These are phyloP conservation scores for Camellia oleifera DNA, from an alignment of 179 eudicot genomes.

Conservation along the genomic window DNA sequence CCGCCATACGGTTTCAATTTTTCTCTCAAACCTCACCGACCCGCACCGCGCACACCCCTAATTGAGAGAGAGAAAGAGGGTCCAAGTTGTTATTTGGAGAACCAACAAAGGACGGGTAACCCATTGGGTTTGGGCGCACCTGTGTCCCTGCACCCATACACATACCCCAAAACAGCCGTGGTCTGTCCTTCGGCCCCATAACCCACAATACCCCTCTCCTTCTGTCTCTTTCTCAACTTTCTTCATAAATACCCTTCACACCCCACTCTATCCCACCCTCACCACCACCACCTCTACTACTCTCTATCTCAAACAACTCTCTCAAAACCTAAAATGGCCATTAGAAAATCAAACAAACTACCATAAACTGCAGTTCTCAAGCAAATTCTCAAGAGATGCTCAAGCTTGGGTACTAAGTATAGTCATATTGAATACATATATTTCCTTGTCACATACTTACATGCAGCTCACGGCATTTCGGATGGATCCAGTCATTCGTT, in stretches of 20 bases:
- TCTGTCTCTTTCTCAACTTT: not conserved
- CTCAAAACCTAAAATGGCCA: slow-evolving; percentile 35
- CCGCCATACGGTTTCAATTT: no score
- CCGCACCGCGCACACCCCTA: no score
- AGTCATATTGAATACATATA: no score
- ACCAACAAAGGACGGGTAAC: slow-evolving; percentile 32
- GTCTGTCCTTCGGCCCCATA: slow-evolving; percentile 32
- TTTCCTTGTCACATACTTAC: no score
- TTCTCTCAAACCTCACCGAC: no score
- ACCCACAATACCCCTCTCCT: slow-evolving; percentile 37
- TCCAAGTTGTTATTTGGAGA: slow-evolving; percentile 36
- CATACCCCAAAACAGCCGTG: slow-evolving; percentile 35
- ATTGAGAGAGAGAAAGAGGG: not conserved
- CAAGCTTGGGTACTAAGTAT: slow-evolving; percentile 37
- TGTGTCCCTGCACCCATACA: slow-evolving; percentile 15
- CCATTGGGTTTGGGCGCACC: slow-evolving; percentile 41
- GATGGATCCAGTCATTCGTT: no score
- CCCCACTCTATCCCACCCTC: slow-evolving; percentile 24
- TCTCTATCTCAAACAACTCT: not conserved
- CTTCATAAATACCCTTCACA: slow-evolving; percentile 49
- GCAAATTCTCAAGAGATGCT: slow-evolving; percentile 37
- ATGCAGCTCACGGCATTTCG: no score
- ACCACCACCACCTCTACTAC: slow-evolving; percentile 19
- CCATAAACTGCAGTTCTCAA: slow-evolving; percentile 51
- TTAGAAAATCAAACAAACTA: slow-evolving; percentile 55